These are phyloP conservation scores for Pterocarpus santalinus DNA, from an alignment of 306 rosid genomes.

Conservation along the genomic window DNA sequence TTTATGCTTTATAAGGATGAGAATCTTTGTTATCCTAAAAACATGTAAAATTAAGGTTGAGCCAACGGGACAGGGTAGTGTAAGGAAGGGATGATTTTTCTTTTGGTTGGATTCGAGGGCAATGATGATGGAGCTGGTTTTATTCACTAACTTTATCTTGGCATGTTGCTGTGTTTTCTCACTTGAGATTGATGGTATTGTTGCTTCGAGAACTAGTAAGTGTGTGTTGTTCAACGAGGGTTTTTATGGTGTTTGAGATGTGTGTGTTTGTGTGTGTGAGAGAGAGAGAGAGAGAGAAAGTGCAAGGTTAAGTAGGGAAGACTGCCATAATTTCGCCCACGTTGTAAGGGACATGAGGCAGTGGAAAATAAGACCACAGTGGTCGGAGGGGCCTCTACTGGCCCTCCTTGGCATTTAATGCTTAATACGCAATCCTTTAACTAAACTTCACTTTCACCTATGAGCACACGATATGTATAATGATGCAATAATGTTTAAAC, in stretches of 20 bases:
- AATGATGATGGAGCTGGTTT: conserved; percentile 45
- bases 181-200: conserved; percentile 48
- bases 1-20: neutral
- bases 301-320: neutral
- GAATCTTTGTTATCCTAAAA: neutral
- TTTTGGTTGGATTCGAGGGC: conserved; percentile 29
- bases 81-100: conserved; percentile 22
- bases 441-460: too few relatives aligned
- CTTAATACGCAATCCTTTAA: too few relatives aligned
- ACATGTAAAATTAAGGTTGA: neutral
- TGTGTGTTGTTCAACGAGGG: too few relatives aligned
- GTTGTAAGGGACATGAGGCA: conserved; percentile 78
- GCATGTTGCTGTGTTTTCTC: conserved; percentile 37
- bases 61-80: neutral
- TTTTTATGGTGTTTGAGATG: too few relatives aligned
- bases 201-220: conserved; percentile 34
- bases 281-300: too few relatives aligned
- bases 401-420: conserved; percentile 49
- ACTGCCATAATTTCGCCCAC: conserved; percentile 90
- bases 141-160: conserved; percentile 16
- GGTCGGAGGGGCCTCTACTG: conserved; percentile 64
- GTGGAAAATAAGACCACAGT: conserved; percentile 63
- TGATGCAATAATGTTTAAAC: neutral
- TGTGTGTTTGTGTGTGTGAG: conserved; percentile 46
- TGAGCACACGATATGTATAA: too few relatives aligned